Evolutionary conservation across 805 yeast genomes (phyloP).

Genomic region (Candida succiphila): DNA sequence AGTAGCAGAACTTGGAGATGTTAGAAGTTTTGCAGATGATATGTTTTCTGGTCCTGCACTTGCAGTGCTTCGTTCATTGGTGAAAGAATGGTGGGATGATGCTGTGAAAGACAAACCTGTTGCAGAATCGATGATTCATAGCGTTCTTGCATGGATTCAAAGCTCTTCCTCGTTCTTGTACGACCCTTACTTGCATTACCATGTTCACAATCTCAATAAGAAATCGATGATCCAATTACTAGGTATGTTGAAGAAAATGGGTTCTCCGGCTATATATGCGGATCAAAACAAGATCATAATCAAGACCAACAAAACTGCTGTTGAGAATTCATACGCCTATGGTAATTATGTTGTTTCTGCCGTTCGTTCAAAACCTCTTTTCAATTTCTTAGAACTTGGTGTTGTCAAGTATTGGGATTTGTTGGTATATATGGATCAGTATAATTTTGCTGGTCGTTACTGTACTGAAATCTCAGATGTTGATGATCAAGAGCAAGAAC

Average conservation of each 20-base stretch:
- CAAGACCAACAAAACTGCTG: slow-evolving; percentile 65
- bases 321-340: slow-evolving; percentile 84
- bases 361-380: slow-evolving; percentile 69
- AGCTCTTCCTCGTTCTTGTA: slow-evolving; percentile 62
- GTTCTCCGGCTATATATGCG: slow-evolving; percentile 74
- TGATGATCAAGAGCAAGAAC: slow-evolving; percentile 23
- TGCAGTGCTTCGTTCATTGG: slow-evolving; percentile 57
- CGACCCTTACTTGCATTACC: slow-evolving; percentile 74
- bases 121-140: slow-evolving; percentile 78
- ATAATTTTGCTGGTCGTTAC: slow-evolving; percentile 71
- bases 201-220: slow-evolving; percentile 77
- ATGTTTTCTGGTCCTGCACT: slow-evolving; percentile 74
- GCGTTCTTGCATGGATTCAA: slow-evolving; percentile 81
- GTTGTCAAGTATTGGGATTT: slow-evolving; percentile 83
- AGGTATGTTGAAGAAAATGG: slow-evolving; percentile 69
- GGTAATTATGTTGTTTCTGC: slow-evolving; percentile 77
- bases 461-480: slow-evolving; percentile 36
- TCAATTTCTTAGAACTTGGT: slow-evolving; percentile 68
- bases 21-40: slow-evolving; percentile 59
- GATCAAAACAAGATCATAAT: slow-evolving; percentile 65
- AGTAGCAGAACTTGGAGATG: slow-evolving; percentile 6
- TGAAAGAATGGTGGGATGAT: slow-evolving; percentile 90
- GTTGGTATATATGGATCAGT: slow-evolving; percentile 91
- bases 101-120: slow-evolving; percentile 57
- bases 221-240: slow-evolving; percentile 74